Evolutionary conservation across 352 stramenopile genomes (phyloP), one percentile per base, ranked within the genome.

Genomic region (Labyrinthula sp.): DNA sequence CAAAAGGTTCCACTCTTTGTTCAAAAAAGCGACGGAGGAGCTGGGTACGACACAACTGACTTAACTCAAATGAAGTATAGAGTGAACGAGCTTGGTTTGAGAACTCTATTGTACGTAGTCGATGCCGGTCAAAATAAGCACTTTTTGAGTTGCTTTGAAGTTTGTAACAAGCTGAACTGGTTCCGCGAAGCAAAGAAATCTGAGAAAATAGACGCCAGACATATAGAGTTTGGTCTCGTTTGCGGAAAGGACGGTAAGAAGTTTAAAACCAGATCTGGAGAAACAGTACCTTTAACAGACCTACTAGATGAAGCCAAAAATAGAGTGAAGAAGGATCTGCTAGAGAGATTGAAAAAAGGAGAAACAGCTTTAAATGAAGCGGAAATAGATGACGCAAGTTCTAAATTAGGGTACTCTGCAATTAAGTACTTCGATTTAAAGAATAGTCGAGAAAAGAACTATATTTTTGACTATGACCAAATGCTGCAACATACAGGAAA

Each of bases 401-500:
- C 86, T 49, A 80, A 83, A 43, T 79, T 99, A 47, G 89, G 89
- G 40, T 98, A 98, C 60, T 88, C 87, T 39, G 89, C 86, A 9
- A 86, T 98, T 43, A 99, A 99, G 72, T 99, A 99, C 70, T 95
- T 95, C 66, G 91, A 99, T 64, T 69, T 99, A 47, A 78, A 83
- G 41, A 78, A 95, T 59, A 90, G 91, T 58, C 88, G 86, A 9
- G 86, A 80, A 28, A 92, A 81, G 45, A 93, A 94, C 61, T 99
- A 99, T 69, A 76, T 85, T 40, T 98, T 98, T 63, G 92, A 75
- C 50, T 99, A 97, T 59, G 89, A 97, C 71, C 72, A 79, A 50
- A 99, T 99, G 91, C 74, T 99, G 26, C 87, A 90, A 60, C 94
- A 82, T 2, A 93, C 89, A 56, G 91, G 91, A 20, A 89, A 99